Evolutionary conservation across 208 protist species (phyloP).

Genomic region (Wallacemonas sp.): DNA sequence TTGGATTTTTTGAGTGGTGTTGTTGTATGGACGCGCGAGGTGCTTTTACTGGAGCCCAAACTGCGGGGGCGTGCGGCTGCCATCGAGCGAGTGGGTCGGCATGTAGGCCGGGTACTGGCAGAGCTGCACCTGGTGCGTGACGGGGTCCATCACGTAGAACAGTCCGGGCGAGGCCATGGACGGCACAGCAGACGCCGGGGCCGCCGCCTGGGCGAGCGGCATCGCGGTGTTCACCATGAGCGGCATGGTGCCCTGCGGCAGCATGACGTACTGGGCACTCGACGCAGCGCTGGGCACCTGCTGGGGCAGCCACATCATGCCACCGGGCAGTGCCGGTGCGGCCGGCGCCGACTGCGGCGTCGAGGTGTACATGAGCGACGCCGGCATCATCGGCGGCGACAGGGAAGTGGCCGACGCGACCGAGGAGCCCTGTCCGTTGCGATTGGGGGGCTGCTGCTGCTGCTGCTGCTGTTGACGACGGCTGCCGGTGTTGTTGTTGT

Average conservation of each 20-base stretch:
- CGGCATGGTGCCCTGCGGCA: not conserved
- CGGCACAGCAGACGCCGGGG: too few species aligned
- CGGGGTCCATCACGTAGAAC: slow-evolving; percentile 11
- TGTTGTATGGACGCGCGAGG: too few species aligned
- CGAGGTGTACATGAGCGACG: slow-evolving; percentile 5
- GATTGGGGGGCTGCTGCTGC: not conserved
- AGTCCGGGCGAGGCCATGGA: not conserved
- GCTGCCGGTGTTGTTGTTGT: not conserved
- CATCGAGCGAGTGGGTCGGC: not conserved
- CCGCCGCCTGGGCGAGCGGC: not conserved
- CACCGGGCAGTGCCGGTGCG: not conserved
- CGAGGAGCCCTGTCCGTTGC: not conserved
- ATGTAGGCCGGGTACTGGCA: slow-evolving; percentile 14
- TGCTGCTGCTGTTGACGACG: not conserved
- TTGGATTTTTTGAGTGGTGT: too few species aligned
- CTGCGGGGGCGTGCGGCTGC: not conserved
- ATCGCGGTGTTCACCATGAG: not conserved
- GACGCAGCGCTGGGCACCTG: not conserved
- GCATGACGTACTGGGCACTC: slow-evolving; percentile 2
- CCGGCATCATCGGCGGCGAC: not conserved
- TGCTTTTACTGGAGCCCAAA: not conserved
- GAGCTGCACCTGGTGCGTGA: slow-evolving; percentile 16
- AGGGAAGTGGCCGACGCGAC: not conserved
- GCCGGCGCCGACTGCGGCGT: not conserved
- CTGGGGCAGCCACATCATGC: slow-evolving; percentile 2